phyloP scores from a whole-genome alignment of 805 yeast genomes.

The Hanseniaspora occidentalis region DNA sequence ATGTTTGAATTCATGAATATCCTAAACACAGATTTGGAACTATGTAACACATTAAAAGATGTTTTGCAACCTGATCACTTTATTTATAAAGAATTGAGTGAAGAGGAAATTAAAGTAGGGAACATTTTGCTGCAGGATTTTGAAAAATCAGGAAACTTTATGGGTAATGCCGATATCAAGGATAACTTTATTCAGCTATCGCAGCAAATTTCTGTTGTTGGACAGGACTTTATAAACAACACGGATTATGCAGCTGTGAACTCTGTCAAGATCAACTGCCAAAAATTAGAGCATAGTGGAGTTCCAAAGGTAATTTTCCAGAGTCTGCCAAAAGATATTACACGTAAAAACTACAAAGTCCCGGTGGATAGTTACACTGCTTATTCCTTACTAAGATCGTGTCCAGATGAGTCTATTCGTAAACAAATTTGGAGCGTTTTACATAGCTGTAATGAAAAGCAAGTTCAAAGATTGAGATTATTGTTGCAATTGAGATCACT shows the following conservation, averaged over 20 bases:
- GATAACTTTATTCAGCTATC: slow-evolving; percentile 64
- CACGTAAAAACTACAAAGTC: slow-evolving; percentile 32
- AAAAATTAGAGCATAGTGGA: slow-evolving; percentile 12
- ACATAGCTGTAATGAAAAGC: slow-evolving; percentile 52
- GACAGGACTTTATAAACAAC: slow-evolving; percentile 51
- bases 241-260: slow-evolving; percentile 13
- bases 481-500: slow-evolving; percentile 55
- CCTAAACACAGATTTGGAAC: slow-evolving; percentile 68
- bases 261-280: slow-evolving; percentile 15
- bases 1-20: slow-evolving; percentile 92
- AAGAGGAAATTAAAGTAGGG: slow-evolving; percentile 78
- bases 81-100: slow-evolving; percentile 28
- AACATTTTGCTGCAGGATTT: slow-evolving; percentile 71
- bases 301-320: slow-evolving; percentile 12
- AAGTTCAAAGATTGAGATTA: slow-evolving; percentile 43
- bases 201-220: slow-evolving; percentile 66
- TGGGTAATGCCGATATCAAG: slow-evolving; percentile 51
- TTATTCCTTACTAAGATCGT: slow-evolving; percentile 46
- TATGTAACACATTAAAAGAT: slow-evolving; percentile 41
- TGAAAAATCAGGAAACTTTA: slow-evolving; percentile 77
- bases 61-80: slow-evolving; percentile 9
- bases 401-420: slow-evolving; percentile 45
- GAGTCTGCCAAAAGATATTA: slow-evolving; percentile 23
- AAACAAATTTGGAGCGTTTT: slow-evolving; percentile 61
- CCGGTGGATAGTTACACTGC: slow-evolving; percentile 57